phyloP scores from a whole-genome alignment of 805 yeast species.

The Metschnikowia noctiluminum region DNA sequence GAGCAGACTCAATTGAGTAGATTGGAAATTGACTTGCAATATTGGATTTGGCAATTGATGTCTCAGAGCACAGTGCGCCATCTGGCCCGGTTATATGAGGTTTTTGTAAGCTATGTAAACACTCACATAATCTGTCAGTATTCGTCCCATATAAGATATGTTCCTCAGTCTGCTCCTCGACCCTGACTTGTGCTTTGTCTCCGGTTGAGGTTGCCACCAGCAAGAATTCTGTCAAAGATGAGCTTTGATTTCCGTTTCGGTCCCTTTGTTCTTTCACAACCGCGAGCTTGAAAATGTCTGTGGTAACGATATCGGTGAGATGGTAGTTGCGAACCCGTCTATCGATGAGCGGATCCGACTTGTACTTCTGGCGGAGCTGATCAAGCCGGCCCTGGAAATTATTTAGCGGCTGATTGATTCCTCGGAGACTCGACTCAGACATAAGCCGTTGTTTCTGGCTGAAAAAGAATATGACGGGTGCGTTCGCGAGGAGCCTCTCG shows the following conservation, averaged over 20 bases:
- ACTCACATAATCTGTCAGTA: constrained; percentile 3
- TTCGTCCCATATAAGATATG: neutral
- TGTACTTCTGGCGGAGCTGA: constrained; percentile 9
- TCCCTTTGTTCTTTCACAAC: neutral
- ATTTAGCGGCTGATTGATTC: constrained; percentile 21
- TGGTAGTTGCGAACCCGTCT: constrained; percentile 27
- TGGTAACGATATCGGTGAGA: constrained; percentile 26
- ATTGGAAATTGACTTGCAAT: neutral
- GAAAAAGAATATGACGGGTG: constrained; percentile 32
- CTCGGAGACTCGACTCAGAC: constrained; percentile 22
- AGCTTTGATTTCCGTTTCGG: neutral
- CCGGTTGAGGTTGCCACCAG: too few relatives aligned
- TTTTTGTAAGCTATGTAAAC: neutral
- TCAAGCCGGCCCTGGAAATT: constrained; percentile 15
- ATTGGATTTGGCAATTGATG: neutral
- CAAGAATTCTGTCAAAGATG: too few relatives aligned
- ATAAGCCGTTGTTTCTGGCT: constrained; percentile 27
- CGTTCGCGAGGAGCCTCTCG: constrained; percentile 21
- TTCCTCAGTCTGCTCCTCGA: too few relatives aligned
- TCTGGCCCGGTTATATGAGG: constrained; percentile 1
- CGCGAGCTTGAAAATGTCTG: constrained; percentile 31
- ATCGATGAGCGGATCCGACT: constrained; percentile 2
- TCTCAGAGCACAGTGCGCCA: neutral
- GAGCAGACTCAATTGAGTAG: neutral
- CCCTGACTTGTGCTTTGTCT: too few relatives aligned